phyloP scores from a whole-genome alignment of 192 early-diverging fungal genomes.

The Dissophora globulifera region DNA sequence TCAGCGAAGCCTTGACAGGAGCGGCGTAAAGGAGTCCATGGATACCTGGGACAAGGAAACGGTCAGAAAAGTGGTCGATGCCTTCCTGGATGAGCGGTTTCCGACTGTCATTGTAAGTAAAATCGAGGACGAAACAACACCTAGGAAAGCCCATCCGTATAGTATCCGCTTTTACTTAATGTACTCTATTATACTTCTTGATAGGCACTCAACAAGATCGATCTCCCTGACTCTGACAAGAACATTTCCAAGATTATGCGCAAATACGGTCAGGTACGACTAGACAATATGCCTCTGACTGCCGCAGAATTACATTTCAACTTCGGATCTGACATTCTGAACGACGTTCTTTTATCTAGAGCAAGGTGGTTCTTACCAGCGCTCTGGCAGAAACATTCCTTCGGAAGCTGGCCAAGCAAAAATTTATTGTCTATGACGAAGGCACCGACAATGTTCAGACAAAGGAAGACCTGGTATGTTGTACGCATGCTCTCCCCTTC shows the following conservation, averaged over 20 bases:
- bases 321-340: neutral
- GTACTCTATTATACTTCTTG: neutral
- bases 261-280: slow-evolving; percentile 73
- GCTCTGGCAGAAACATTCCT: slow-evolving; percentile 73
- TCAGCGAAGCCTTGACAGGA: slow-evolving; percentile 61
- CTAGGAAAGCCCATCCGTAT: no score
- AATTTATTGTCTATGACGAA: slow-evolving; percentile 62
- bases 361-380: slow-evolving; percentile 70
- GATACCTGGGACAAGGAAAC: slow-evolving; percentile 75
- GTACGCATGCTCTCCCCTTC: neutral
- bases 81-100: slow-evolving; percentile 81
- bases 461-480: slow-evolving; percentile 55
- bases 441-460: slow-evolving; percentile 68
- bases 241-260: slow-evolving; percentile 82
- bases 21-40: slow-evolving; percentile 63
- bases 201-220: slow-evolving; percentile 86
- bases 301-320: no score
- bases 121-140: no score
- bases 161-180: no score
- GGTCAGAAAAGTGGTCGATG: slow-evolving; percentile 66
- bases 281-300: no score
- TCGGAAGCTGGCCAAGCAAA: slow-evolving; percentile 68
- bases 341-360: slow-evolving; percentile 36
- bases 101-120: slow-evolving; percentile 76
- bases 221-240: slow-evolving; percentile 84